These are phyloP conservation scores for Candida hungchunana DNA, from an alignment of 805 yeast genomes.

Conservation along the genomic window DNA sequence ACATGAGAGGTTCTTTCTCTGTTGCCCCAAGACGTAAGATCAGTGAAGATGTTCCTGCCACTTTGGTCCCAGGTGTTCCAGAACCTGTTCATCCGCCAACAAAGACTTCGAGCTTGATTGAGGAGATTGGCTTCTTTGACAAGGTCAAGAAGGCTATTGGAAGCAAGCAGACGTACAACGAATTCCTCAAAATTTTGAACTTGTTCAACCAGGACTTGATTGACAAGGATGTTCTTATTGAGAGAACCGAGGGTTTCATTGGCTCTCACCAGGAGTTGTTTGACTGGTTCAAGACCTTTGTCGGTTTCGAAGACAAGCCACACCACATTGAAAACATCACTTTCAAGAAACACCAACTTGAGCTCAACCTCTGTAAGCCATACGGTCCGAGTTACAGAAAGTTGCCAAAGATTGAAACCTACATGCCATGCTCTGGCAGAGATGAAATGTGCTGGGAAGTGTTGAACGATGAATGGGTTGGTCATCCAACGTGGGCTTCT, in stretches of 20 bases:
- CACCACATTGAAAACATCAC: constrained; percentile 80
- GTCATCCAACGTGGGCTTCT: constrained; percentile 99
- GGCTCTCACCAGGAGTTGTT: constrained; percentile 77
- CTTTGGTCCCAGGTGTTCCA: constrained; percentile 79
- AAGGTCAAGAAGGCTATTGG: constrained; percentile 85
- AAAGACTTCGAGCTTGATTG: constrained; percentile 59
- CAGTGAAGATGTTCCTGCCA: constrained; percentile 44
- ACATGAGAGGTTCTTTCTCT: constrained; percentile 30
- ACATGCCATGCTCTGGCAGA: constrained; percentile 96
- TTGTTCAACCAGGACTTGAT: constrained; percentile 87
- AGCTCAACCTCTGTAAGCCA: constrained; percentile 84
- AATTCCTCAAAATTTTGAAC: constrained; percentile 83
- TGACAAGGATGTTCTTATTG: constrained; percentile 76
- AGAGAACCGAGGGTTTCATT: constrained; percentile 78
- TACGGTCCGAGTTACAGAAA: constrained; percentile 94
- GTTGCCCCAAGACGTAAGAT: constrained; percentile 21
- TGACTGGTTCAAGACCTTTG: constrained; percentile 89
- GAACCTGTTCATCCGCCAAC: constrained; percentile 67
- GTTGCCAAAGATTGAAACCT: constrained; percentile 89
- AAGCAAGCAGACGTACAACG: constrained; percentile 86
- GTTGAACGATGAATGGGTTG: constrained; percentile 97
- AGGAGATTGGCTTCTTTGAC: constrained; percentile 88
- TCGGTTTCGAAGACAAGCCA: constrained; percentile 84
- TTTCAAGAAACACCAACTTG: constrained; percentile 87
- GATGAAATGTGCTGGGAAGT: constrained; percentile 99